Evolutionary conservation across 23 red algal genomes (phyloP).

Genomic region (Agarophyton chilense): DNA sequence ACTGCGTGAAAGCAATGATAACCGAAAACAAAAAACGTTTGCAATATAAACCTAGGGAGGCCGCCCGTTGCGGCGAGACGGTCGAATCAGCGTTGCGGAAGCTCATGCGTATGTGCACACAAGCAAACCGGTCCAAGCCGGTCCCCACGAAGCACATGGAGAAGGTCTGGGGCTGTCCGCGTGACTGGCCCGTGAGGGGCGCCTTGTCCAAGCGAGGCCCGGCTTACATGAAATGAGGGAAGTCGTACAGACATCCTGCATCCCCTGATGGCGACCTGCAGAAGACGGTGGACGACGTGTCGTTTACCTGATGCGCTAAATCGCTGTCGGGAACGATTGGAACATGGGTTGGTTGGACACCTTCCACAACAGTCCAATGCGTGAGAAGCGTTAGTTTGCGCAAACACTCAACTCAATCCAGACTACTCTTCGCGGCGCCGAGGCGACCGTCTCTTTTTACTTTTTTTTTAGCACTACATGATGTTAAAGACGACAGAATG

Average conservation of each 20-base stretch:
- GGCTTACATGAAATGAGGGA: conserved; percentile 13
- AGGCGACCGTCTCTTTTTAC: background rate
- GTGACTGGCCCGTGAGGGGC: conserved; percentile 16
- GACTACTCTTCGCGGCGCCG: conserved; percentile 43
- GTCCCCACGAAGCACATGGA: conserved; percentile 10
- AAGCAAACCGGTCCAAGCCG: conserved; percentile 5
- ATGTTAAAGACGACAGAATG: conserved; percentile 26
- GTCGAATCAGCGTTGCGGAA: conserved; percentile 4
- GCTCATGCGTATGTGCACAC: conserved; percentile 40
- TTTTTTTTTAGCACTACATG: background rate
- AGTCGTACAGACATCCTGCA: too few species aligned
- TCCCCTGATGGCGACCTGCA: background rate
- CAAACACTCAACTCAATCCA: conserved; percentile 40
- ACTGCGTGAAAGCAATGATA: too few species aligned
- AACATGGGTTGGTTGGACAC: conserved; percentile 40
- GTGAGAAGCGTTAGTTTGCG: background rate
- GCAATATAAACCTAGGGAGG: background rate
- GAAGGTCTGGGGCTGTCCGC: conserved; percentile 47
- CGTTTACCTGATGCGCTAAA: too few species aligned
- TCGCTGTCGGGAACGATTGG: conserved; percentile 3
- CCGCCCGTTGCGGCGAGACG: background rate
- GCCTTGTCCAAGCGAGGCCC: conserved; percentile 16
- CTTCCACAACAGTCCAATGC: conserved; percentile 41
- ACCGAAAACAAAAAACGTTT: background rate
- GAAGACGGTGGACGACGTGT: background rate